These are phyloP conservation scores for Massarina eburnea DNA, from an alignment of 2,329 filamentous ascomycete species.

Conservation along the genomic window DNA sequence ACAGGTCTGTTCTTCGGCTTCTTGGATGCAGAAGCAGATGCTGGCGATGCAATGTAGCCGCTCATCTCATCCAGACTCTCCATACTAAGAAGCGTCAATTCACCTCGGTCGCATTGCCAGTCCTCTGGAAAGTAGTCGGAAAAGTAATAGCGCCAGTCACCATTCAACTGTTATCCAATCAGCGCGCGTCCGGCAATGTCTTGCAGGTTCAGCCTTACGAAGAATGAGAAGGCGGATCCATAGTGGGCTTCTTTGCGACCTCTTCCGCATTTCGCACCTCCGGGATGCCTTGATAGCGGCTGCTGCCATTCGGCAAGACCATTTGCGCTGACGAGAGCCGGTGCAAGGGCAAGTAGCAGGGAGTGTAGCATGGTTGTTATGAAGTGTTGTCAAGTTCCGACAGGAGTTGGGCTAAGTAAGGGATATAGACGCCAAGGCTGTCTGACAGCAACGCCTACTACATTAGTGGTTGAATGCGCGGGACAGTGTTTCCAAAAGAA, in stretches of 20 bases:
- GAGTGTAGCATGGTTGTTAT: slow-evolving; percentile 6
- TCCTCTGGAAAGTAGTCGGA: slow-evolving; percentile 9
- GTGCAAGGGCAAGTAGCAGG: slow-evolving; percentile 3
- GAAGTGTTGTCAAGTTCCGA: neutral
- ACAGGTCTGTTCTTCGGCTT: slow-evolving; percentile 5
- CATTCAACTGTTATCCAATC: slow-evolving; percentile 5
- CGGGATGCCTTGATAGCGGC: slow-evolving; percentile 6
- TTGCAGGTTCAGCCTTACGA: neutral
- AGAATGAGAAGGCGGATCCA: slow-evolving; percentile 7
- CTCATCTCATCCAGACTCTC: slow-evolving; percentile 6
- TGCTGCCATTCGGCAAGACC: slow-evolving; percentile 10
- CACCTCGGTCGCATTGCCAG: slow-evolving; percentile 7
- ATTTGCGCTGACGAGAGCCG: slow-evolving; percentile 1
- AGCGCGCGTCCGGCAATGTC: neutral
- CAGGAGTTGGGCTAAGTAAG: neutral
- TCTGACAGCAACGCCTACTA: neutral
- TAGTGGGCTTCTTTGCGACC: slow-evolving; percentile 4
- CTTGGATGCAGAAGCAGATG: neutral
- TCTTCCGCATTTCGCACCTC: slow-evolving; percentile 6
- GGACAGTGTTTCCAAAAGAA: neutral
- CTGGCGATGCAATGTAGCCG: slow-evolving; percentile 5
- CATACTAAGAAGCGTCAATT: slow-evolving; percentile 7
- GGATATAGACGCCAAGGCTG: neutral
- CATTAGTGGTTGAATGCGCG: neutral
- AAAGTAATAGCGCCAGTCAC: slow-evolving; percentile 12